Evolutionary conservation across 2,329 filamentous ascomycete species (phyloP).

Genomic region (Clonostachys solani): DNA sequence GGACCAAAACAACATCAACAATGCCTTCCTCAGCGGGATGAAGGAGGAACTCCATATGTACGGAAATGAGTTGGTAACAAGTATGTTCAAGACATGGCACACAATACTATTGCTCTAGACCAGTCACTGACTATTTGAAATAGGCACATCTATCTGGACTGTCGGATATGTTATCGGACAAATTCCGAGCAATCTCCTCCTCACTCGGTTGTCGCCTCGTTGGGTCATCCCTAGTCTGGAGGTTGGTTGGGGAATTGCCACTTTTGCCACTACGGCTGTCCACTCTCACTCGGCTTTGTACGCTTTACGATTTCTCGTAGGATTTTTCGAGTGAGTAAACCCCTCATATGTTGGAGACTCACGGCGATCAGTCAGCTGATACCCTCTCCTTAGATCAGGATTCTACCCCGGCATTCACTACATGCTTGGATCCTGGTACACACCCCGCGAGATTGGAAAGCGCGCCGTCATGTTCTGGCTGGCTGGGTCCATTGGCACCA

Average conservation of each 20-base stretch:
- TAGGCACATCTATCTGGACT: slow-evolving; percentile 32
- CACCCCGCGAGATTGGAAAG: slow-evolving; percentile 38
- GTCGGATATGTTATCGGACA: slow-evolving; percentile 44
- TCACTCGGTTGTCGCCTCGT: slow-evolving; percentile 32
- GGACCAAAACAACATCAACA: slow-evolving; percentile 39
- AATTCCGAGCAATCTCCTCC: slow-evolving; percentile 46
- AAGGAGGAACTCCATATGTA: slow-evolving; percentile 45
- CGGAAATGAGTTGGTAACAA: slow-evolving; percentile 47
- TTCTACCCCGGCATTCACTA: slow-evolving; percentile 39
- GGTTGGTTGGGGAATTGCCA: slow-evolving; percentile 51
- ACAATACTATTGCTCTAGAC: slow-evolving; percentile 26
- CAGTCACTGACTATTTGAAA: background rate
- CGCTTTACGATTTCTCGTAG: slow-evolving; percentile 49
- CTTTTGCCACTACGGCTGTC: slow-evolving; percentile 47
- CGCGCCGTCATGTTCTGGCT: slow-evolving; percentile 46
- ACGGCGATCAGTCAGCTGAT: slow-evolving; percentile 5
- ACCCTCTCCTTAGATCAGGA: slow-evolving; percentile 19
- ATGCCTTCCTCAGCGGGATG: slow-evolving; percentile 50
- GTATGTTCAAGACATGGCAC: slow-evolving; percentile 49
- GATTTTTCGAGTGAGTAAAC: slow-evolving; percentile 37
- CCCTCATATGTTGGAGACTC: no score
- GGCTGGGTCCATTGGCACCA: slow-evolving; percentile 42
- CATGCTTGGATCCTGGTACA: slow-evolving; percentile 50
- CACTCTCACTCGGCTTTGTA: slow-evolving; percentile 42
- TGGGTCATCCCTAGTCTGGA: slow-evolving; percentile 47